Evolutionary conservation across 2,329 filamentous ascomycete species (phyloP).

Genomic region (Sporothrix curviconia): DNA sequence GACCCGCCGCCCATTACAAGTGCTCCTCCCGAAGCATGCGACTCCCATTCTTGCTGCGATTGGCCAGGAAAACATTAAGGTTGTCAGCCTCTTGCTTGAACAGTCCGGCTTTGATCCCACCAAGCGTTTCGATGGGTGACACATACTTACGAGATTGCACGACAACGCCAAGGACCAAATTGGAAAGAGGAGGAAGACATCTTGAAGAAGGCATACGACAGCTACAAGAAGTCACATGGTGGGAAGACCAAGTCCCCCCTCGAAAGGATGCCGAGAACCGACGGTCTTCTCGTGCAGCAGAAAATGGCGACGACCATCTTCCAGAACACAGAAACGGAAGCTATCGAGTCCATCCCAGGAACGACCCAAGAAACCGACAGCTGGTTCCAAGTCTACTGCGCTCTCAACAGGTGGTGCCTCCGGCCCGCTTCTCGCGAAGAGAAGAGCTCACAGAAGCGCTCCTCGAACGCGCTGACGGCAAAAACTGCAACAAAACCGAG

Average conservation of each 20-base stretch:
- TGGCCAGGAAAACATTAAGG: conserved; percentile 77
- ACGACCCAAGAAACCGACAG: conserved; percentile 34
- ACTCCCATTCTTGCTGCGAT: conserved; percentile 94
- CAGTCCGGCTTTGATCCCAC: conserved; percentile 79
- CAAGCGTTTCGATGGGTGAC: conserved; percentile 64
- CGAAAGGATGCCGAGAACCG: conserved; percentile 38
- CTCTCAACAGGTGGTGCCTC: not conserved
- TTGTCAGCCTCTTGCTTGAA: conserved; percentile 71
- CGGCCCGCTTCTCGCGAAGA: conserved; percentile 43
- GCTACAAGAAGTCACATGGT: conserved; percentile 45
- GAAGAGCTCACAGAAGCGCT: conserved; percentile 21
- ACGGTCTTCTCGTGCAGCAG: conserved; percentile 37
- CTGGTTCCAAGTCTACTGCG: conserved; percentile 22
- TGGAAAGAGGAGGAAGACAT: conserved; percentile 85
- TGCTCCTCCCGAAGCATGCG: conserved; percentile 61
- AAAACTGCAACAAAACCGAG: conserved; percentile 35
- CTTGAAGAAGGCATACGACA: conserved; percentile 68
- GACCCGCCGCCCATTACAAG: conserved; percentile 62
- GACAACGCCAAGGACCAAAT: conserved; percentile 72
- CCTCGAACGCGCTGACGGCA: conserved; percentile 40
- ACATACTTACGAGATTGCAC: conserved; percentile 84
- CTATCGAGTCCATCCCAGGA: conserved; percentile 45
- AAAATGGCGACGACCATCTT: conserved; percentile 34
- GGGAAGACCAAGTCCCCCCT: conserved; percentile 46
- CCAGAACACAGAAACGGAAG: conserved; percentile 39